Evolutionary conservation across 1,284 basidiomycete genomes (phyloP).

Genomic region (Exobasidium cylindrosporum): DNA sequence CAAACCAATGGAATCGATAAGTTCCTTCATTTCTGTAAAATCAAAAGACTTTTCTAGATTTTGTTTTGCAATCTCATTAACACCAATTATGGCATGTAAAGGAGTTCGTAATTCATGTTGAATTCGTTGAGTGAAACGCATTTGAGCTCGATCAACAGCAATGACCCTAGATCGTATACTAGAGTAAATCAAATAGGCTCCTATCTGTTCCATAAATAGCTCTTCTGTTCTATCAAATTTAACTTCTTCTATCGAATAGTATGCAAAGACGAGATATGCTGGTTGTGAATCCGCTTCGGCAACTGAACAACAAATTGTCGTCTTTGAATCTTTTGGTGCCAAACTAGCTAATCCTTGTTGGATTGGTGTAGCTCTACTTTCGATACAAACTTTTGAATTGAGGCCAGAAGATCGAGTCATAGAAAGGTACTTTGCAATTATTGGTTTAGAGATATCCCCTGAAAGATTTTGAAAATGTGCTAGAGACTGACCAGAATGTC

Average conservation of each 20-base stretch:
- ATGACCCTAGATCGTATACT: not conserved
- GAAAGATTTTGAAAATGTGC: not conserved
- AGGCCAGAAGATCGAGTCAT: not conserved
- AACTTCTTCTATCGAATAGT: not conserved
- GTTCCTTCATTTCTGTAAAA: conserved; percentile 15
- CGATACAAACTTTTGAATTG: not conserved
- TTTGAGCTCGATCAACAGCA: conserved; percentile 30
- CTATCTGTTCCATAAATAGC: conserved; percentile 13
- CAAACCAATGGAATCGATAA: conserved; percentile 7
- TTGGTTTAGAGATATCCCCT: conserved; percentile 4
- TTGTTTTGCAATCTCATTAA: conserved; percentile 26
- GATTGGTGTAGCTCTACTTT: not conserved
- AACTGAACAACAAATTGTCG: conserved; percentile 5
- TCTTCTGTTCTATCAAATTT: not conserved
- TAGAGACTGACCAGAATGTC: not conserved
- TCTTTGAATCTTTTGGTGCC: not conserved
- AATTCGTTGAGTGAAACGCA: conserved; percentile 22
- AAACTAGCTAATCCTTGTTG: not conserved
- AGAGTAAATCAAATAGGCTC: conserved; percentile 12
- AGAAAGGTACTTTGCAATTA: conserved; percentile 8
- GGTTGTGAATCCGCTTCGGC: conserved; percentile 10
- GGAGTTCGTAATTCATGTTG: conserved; percentile 20
- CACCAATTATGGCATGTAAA: conserved; percentile 20
- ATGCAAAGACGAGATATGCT: conserved; percentile 3
- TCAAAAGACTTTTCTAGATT: conserved; percentile 31